Percentiles rank a stretch among this genome's conserved stretches.
Evolutionary conservation across 2,329 filamentous ascomycete genomes (phyloP).

Genomic region (Stenocarpella maydis): DNA sequence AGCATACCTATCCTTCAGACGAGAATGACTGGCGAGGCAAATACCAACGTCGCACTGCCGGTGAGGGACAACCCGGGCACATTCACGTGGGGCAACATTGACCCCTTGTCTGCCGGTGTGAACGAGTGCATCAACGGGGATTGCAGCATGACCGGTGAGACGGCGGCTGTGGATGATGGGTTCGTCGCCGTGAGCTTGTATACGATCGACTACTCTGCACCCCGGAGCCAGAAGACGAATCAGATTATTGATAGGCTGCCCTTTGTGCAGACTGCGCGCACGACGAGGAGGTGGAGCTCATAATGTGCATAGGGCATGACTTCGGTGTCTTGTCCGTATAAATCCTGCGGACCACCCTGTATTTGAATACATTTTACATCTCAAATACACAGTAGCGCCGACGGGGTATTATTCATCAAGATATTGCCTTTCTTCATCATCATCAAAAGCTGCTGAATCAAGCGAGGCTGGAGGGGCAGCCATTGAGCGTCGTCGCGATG

Average conservation of each 20-base stretch:
- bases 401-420: no score
- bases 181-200: conserved; percentile 55
- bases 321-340: no score
- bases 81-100: conserved; percentile 52
- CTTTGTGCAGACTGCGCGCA: background rate
- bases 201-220: conserved; percentile 60
- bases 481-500: no score
- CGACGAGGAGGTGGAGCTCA: background rate
- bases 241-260: background rate
- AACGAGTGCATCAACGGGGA: conserved; percentile 62
- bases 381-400: no score
- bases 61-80: conserved; percentile 50
- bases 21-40: conserved; percentile 57
- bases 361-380: no score
- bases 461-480: no score
- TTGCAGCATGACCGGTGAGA: conserved; percentile 59
- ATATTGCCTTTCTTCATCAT: no score
- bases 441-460: no score
- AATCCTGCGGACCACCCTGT: no score
- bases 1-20: conserved; percentile 55
- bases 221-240: conserved; percentile 35
- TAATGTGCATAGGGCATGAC: background rate
- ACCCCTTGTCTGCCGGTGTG: conserved; percentile 49
- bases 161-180: conserved; percentile 53
- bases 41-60: conserved; percentile 54